Evolutionary conservation across 1,139 yeast species (phyloP), one percentile per base, ranked within the genome.

Genomic region (Lizanozyma gosingica): DNA sequence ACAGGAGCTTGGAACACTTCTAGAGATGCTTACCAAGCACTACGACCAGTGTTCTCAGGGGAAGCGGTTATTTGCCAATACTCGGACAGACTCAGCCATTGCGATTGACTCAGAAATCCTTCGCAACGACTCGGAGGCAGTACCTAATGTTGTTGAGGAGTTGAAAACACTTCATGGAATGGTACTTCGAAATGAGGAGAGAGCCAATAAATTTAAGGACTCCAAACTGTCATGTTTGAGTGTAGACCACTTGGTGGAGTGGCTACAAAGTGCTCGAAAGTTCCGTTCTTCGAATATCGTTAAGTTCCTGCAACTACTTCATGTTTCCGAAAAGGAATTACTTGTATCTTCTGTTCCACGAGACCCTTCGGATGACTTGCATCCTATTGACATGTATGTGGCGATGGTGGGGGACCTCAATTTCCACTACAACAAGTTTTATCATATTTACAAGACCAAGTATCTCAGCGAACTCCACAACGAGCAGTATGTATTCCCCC

Each of bases 11-110:
- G 94, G 86, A 0, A 69, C 74, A 6, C 63, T 83, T 15, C 62
- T 88, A 33, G 81, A 79, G 44, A 79, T 88, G 54, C 62, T 88
- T 34, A 83, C 95, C 4, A 76, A 78, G 41, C 96, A 88, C 59
- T 86, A 79, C 49, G 96, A 87, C 55, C 88, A 84, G 52, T 84
- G 95, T 48, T 49, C 62, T 3, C 66, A 73, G 38, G 80, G 62
- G 11, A 22, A 22, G 29, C 6, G 11, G 29, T 22, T 22, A 11
- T 22, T 22, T 22, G 11, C 29, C 29, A 22, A 22, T 11, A 6
- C 29, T 22, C 6, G 29, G 11, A 22, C 29, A 22, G 29, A 11
- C 9, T 22, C 29, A 22, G 29, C 11, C 29, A 22, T 22, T 22
- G 29, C 29, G 6, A 22, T 22, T 22, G 29, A 22, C 29, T 22